Percentiles rank a stretch among this genome's conserved stretches.
Conservation (phyloP, 2,329 filamentous ascomycete genomes). For the Venturia effusa region DNA sequence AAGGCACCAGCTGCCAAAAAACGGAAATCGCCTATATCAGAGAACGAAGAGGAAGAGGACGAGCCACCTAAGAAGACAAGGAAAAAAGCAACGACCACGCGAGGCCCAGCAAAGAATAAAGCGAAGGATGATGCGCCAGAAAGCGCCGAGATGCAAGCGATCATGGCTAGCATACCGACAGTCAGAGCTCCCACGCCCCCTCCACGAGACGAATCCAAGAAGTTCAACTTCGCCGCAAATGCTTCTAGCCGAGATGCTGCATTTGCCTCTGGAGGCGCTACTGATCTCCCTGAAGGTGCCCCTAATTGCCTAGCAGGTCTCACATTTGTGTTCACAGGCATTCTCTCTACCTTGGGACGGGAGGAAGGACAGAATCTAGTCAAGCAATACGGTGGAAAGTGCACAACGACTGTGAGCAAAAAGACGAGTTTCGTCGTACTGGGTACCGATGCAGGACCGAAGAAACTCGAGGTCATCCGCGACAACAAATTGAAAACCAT, state of each 20-base stretch:
- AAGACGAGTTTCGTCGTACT: constrained; percentile 93
- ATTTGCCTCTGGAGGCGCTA: constrained; percentile 50
- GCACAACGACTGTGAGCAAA: constrained; percentile 72
- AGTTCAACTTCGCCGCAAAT: constrained; percentile 68
- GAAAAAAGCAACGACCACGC: constrained; percentile 35
- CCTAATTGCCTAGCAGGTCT: constrained; percentile 86
- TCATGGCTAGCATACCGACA: constrained; percentile 77
- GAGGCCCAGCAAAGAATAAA: constrained; percentile 24
- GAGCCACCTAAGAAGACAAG: constrained; percentile 49
- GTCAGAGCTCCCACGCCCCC: constrained; percentile 78
- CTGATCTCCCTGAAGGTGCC: constrained; percentile 68
- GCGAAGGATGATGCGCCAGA: constrained; percentile 52
- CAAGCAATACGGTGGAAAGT: constrained; percentile 89
- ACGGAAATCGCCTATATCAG: constrained; percentile 43
- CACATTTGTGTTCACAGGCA: constrained; percentile 89
- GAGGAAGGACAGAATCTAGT: constrained; percentile 79
- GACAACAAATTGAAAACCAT: constrained; percentile 79
- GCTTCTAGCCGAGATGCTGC: constrained; percentile 52
- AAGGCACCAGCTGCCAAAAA: constrained; percentile 26
- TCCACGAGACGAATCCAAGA: constrained; percentile 46
- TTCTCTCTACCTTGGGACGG: constrained; percentile 67
- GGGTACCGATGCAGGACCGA: constrained; percentile 82
- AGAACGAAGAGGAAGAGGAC: constrained; percentile 45
- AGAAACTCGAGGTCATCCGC: constrained; percentile 79
- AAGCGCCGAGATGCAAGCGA: constrained; percentile 63